A percentile compares a stretch with the other conserved stretches of the same genome.
Conservation (phyloP, 768 basidiomycete genomes). For the Punctularia strigosozonata region DNA sequence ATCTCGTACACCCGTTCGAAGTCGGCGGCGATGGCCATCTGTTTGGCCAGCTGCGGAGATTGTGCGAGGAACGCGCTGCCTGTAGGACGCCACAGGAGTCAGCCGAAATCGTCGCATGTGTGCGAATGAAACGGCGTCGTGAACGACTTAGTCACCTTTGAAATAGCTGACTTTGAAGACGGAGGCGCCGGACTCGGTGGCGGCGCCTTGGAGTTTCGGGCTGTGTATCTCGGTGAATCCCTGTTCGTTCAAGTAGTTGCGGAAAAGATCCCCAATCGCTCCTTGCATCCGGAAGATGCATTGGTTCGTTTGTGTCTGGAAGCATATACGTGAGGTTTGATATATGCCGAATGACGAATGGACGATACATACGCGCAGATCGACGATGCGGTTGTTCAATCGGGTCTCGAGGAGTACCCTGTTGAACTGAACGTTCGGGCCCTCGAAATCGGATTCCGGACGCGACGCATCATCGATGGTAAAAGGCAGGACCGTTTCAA, state of each 20-base stretch:
- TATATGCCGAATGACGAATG: not conserved
- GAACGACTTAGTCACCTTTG: conserved; percentile 48
- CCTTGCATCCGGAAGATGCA: conserved; percentile 89
- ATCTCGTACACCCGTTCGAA: conserved; percentile 98
- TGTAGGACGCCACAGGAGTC: conserved; percentile 16
- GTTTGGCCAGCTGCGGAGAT: conserved; percentile 94
- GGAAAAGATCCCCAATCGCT: conserved; percentile 82
- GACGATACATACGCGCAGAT: conserved; percentile 59
- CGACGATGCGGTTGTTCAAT: conserved; percentile 87
- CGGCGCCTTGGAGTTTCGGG: conserved; percentile 93
- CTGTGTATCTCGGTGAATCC: conserved; percentile 94
- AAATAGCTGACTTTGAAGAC: conserved; percentile 99
- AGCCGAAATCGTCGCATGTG: not conserved
- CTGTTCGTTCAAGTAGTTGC: conserved; percentile 58
- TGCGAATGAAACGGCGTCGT: conserved; percentile 1
- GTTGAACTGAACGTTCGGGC: conserved; percentile 50
- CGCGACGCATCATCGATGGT: conserved; percentile 86
- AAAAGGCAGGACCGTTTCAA: conserved; percentile 79
- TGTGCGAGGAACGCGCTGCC: conserved; percentile 90
- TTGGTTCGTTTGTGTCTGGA: conserved; percentile 87
- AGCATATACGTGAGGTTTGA: not conserved
- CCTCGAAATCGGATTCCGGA: conserved; percentile 60
- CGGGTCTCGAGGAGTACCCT: conserved; percentile 88
- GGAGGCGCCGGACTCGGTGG: conserved; percentile 92
- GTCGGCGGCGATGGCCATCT: conserved; percentile 98